Base-by-base conservation (phyloP, 176 grass and related monocot genomes). In the Juncus inflexus region DNA sequence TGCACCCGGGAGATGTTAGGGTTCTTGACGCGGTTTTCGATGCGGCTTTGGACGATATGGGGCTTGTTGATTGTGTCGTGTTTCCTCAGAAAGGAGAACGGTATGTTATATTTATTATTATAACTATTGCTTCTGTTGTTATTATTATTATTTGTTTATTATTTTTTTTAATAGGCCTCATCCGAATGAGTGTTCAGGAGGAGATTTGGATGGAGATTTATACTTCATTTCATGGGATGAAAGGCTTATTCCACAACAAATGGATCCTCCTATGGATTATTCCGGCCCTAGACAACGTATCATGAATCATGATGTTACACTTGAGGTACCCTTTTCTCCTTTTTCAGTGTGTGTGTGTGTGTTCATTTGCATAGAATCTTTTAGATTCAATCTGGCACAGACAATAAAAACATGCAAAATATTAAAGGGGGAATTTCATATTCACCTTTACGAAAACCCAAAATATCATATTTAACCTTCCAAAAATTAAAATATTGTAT, bases 171-270 rank as follows among this genome's bases (percentile, higher is more conserved):
- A 47, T 66, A 97, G 94, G 75, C 94, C 94, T 56, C 88, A 97
- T 86, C 94, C 94, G 40, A 91, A 89, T 62, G 94, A 97, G 76
- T 97, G 94, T 66, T 97, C 94, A 0, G 94, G 94, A 35, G 94
- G 88, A 9, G 94, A 97, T 89, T 77, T 97, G 72, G 88, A 97
- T 66, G 94, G 94, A 7, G 94, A 97, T 54, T 74, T 91, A 61
- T 97, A 86, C 79, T 97, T 92, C 77, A 66, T 97, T 75, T 84
- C 86, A 53, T 92, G 94, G 94, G 83, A 97, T 77, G 74, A 89
- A 55, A 83, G 65, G 55, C 80, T 97, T 54, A 86, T 97, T 55
- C 94, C 94, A 7, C 74, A 82, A 65, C 77, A 92, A 57, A 82
- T 74, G 37, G 88, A 89, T 68, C 52, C 83, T 76, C 88, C 94